A percentile compares a stretch with the other conserved stretches of the same genome.
phyloP scores from a whole-genome alignment of 2,329 filamentous ascomycete species.

The Mollisia scopiformis region DNA sequence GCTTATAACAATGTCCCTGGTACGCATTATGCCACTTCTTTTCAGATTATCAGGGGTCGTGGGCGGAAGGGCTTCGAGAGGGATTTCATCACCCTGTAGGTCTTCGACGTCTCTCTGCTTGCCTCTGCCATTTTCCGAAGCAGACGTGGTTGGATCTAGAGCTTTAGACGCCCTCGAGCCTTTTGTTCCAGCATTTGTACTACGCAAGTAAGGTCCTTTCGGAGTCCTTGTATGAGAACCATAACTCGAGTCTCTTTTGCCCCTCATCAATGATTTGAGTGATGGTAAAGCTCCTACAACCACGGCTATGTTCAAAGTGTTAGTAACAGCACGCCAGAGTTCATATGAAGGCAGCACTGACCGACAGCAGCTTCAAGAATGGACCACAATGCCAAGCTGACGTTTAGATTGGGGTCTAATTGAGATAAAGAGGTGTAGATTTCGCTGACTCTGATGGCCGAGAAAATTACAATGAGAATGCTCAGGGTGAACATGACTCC shows the following conservation, averaged over 20 bases:
- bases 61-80: background rate
- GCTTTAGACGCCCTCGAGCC: background rate
- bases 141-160: background rate
- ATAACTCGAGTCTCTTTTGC: background rate
- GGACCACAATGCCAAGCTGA: background rate
- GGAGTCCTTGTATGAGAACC: background rate
- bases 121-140: background rate
- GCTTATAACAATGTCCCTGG: background rate
- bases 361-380: background rate
- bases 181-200: background rate
- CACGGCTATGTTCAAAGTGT: background rate
- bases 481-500: slow-evolving; percentile 25
- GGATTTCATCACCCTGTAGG: no score
- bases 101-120: background rate
- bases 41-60: background rate
- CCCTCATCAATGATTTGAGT: background rate
- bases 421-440: background rate
- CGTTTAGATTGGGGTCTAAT: background rate
- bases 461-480: slow-evolving; percentile 4
- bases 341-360: background rate
- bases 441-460: slow-evolving; percentile 1
- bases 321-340: background rate
- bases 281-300: background rate
- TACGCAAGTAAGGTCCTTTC: background rate
- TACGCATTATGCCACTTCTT: background rate